Evolutionary conservation across 2,329 filamentous ascomycete genomes (phyloP).

Genomic region (Nothophaeocryptopus gaeumannii): DNA sequence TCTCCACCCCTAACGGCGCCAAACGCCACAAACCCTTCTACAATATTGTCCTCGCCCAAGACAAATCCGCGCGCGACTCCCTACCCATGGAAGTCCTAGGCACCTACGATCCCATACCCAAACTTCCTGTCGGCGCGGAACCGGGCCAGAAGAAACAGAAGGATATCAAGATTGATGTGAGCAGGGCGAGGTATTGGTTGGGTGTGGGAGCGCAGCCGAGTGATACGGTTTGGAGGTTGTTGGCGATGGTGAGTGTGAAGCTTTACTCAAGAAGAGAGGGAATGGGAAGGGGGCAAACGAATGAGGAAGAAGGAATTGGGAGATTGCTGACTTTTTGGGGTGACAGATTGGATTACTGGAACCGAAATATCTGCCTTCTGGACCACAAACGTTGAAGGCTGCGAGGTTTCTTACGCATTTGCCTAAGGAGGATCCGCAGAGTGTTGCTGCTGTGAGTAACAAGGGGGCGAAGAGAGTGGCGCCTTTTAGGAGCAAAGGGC

Average conservation of each 20-base stretch:
- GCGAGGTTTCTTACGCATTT: conserved; percentile 34
- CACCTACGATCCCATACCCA: conserved; percentile 62
- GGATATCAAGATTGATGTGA: conserved; percentile 81
- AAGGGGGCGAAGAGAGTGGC: conserved; percentile 6
- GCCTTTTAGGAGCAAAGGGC: conserved; percentile 11
- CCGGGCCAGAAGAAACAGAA: conserved; percentile 72
- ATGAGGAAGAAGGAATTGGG: not conserved
- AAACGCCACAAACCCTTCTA: conserved; percentile 86
- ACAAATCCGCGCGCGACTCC: conserved; percentile 80
- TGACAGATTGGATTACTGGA: conserved; percentile 44
- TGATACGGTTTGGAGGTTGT: conserved; percentile 80
- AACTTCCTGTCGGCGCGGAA: conserved; percentile 51
- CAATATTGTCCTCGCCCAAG: conserved; percentile 93
- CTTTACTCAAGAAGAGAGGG: no score
- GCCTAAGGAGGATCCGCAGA: conserved; percentile 10
- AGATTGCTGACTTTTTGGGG: not conserved
- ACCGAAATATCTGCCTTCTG: conserved; percentile 38
- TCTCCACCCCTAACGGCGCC: conserved; percentile 56
- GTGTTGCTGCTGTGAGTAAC: not conserved
- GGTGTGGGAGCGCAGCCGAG: conserved; percentile 94
- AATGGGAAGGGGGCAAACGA: not conserved
- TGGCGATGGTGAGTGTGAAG: conserved; percentile 72
- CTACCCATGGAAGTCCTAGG: conserved; percentile 88
- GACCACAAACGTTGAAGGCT: conserved; percentile 32
- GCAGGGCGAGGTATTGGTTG: conserved; percentile 88